Evolutionary conservation across 768 basidiomycete genomes (phyloP).

Genomic region (Macrolepiota dolichaula): DNA sequence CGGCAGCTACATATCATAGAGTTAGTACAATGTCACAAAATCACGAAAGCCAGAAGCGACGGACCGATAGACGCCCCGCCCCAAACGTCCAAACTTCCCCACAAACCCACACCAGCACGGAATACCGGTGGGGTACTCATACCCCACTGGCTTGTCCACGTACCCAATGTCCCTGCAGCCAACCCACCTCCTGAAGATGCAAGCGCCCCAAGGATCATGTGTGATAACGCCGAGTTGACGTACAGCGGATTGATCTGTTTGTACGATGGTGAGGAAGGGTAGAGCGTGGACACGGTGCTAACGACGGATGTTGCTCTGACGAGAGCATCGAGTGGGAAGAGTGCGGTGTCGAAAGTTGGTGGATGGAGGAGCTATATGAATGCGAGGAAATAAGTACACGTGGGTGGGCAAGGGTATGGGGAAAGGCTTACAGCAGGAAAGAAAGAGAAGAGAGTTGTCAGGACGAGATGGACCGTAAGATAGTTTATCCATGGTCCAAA

Average conservation of each 20-base stretch:
- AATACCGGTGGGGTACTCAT: conserved; percentile 45
- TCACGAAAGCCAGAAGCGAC: conserved; percentile 10
- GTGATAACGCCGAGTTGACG: conserved; percentile 36
- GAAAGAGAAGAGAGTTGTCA: conserved; percentile 38
- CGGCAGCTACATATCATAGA: background rate
- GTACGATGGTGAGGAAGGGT: conserved; percentile 16
- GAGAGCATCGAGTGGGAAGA: conserved; percentile 50
- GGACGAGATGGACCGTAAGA: conserved; percentile 38
- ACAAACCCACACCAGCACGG: conserved; percentile 32
- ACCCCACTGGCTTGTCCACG: conserved; percentile 42
- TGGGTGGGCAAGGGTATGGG: background rate
- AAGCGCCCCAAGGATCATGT: conserved; percentile 44
- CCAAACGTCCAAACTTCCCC: conserved; percentile 48
- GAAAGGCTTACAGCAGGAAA: conserved; percentile 33
- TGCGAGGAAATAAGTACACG: background rate
- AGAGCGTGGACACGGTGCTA: conserved; percentile 31
- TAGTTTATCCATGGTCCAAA: conserved; percentile 46
- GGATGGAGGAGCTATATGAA: conserved; percentile 25
- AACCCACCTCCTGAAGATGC: conserved; percentile 46
- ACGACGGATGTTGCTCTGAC: conserved; percentile 42
- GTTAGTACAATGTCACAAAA: background rate
- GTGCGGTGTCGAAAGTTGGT: conserved; percentile 34
- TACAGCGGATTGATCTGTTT: conserved; percentile 31
- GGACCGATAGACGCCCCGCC: conserved; percentile 43
- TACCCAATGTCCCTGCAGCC: conserved; percentile 37